Percentiles rank a stretch among this genome's conserved stretches.
Conservation (phyloP, 2,329 filamentous ascomycete genomes). For the Arthrocladium fulminans region DNA sequence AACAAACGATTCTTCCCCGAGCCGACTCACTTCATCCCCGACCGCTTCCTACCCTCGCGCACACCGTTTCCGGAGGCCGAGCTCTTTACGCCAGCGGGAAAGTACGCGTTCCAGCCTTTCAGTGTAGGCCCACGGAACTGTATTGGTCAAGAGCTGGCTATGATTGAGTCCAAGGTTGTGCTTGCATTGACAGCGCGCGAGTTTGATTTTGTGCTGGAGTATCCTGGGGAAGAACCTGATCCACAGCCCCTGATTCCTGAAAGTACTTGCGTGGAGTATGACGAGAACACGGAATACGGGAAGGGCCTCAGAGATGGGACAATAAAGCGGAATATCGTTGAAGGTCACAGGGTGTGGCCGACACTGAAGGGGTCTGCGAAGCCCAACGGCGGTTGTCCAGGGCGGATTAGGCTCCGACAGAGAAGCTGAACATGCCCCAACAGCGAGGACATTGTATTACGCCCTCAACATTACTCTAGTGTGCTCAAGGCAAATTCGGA, state of each 20-base stretch:
- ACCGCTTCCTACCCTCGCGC: slow-evolving; percentile 34
- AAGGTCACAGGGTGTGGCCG: slow-evolving; percentile 18
- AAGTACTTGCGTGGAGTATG: neutral
- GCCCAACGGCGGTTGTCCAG: slow-evolving; percentile 16
- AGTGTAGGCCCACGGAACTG: slow-evolving; percentile 48
- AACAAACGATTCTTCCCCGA: slow-evolving; percentile 36
- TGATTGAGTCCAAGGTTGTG: slow-evolving; percentile 44
- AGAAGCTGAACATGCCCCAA: too few relatives aligned
- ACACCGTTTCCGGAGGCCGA: slow-evolving; percentile 22
- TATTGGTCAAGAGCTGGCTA: slow-evolving; percentile 49
- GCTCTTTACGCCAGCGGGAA: slow-evolving; percentile 28
- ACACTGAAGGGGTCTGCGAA: slow-evolving; percentile 15
- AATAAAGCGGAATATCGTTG: slow-evolving; percentile 7
- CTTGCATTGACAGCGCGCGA: slow-evolving; percentile 42
- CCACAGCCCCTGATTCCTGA: slow-evolving; percentile 1
- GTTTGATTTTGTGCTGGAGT: slow-evolving; percentile 41
- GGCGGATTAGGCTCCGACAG: slow-evolving; percentile 8
- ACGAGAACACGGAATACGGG: slow-evolving; percentile 2
- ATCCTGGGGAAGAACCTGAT: slow-evolving; percentile 24
- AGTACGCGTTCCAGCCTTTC: slow-evolving; percentile 48
- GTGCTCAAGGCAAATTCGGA: too few relatives aligned
- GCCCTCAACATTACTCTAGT: too few relatives aligned
- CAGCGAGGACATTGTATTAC: too few relatives aligned
- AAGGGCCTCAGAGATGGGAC: slow-evolving; percentile 2
- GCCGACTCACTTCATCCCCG: slow-evolving; percentile 40